Evolutionary conservation across 1,139 yeast genomes (phyloP), one percentile per base, ranked within the genome.

Genomic region (Candida dubliniensis): DNA sequence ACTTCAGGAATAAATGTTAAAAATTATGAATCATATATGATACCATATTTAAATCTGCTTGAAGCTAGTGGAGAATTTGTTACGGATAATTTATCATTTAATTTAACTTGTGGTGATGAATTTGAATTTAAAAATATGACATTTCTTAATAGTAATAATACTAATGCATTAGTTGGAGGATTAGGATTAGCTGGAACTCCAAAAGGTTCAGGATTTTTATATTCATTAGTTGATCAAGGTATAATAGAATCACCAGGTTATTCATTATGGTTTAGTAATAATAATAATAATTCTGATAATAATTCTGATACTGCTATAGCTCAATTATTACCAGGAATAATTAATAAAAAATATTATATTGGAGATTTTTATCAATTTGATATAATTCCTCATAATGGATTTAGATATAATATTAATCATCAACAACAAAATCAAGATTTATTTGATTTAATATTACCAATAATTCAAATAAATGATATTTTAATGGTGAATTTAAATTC

Each of bases 241-340:
- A 23, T 68, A 13, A 76, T 82, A 36, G 55, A 62, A 26, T 59
- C 79, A 0, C 61, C 76, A 2, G 75, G 86, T 1, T 85, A 81
- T 59, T 83, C 90, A 0, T 56, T 82, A 29, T 79, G 76, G 66
- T 64, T 81, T 40, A 66, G 65, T 40, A 48, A 53, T 37, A 48
- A 47, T 23, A 34, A 48, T 9, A 46, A 50, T 18, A n/a, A n/a
- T n/a, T n/a, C n/a, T n/a, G 48, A 47, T 23, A 34, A 48, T 9
- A 46, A 50, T 18, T 36, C 44, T 24, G 51, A 49, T 30, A 40
- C 46, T 29, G 51, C 59, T 34, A 36, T 58, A 18, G 81, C 81
- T 9, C 64, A 64, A 40, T 56, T 85, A 14, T 58, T 83, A n/a
- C 68, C 84, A 1, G 91, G 91, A 11, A 79, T 77, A 2, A 78